Conservation (phyloP, 352 stramenopile genomes). For the Phytophthora sojae region DNA sequence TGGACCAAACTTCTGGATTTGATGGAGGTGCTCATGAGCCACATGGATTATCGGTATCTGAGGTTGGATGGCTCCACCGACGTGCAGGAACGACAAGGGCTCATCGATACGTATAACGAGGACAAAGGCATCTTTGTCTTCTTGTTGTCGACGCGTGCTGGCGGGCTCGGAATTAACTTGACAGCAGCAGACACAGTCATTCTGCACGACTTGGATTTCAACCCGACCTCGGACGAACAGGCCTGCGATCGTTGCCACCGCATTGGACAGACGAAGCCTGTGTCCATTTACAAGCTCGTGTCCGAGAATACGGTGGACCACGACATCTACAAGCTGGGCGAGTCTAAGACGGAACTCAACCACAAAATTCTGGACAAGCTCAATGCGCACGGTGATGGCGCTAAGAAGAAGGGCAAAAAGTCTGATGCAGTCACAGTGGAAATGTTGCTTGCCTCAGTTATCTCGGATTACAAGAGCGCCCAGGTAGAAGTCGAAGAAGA, state of each 20-base stretch:
- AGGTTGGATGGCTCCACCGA: conserved; percentile 84
- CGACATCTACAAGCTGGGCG: conserved; percentile 89
- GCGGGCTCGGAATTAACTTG: conserved; percentile 98
- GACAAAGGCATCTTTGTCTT: conserved; percentile 96
- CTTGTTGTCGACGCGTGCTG: conserved; percentile 96
- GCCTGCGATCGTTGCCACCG: conserved; percentile 91
- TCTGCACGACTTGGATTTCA: conserved; percentile 89
- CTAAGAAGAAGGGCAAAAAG: conserved; percentile 39
- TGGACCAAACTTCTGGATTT: conserved; percentile 97
- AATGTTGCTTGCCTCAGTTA: conserved; percentile 82
- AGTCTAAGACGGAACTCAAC: conserved; percentile 89
- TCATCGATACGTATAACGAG: conserved; percentile 90
- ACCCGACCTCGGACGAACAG: conserved; percentile 87
- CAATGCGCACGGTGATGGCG: conserved; percentile 58
- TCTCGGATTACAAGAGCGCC: conserved; percentile 78
- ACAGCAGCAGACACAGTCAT: conserved; percentile 93
- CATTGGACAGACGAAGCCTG: conserved; percentile 90
- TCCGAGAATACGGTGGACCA: conserved; percentile 93
- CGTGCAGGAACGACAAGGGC: conserved; percentile 73
- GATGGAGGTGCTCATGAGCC: conserved; percentile 87
- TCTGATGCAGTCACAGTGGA: conserved; percentile 65
- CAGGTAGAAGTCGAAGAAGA: conserved; percentile 35
- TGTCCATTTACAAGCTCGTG: conserved; percentile 94
- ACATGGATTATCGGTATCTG: conserved; percentile 81
- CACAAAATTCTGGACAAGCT: conserved; percentile 87